A percentile compares a stretch with the other conserved stretches of the same genome.
These are phyloP conservation scores for Ascochyta clinopodiicola DNA, from an alignment of 2,329 filamentous ascomycete genomes.

Conservation along the genomic window DNA sequence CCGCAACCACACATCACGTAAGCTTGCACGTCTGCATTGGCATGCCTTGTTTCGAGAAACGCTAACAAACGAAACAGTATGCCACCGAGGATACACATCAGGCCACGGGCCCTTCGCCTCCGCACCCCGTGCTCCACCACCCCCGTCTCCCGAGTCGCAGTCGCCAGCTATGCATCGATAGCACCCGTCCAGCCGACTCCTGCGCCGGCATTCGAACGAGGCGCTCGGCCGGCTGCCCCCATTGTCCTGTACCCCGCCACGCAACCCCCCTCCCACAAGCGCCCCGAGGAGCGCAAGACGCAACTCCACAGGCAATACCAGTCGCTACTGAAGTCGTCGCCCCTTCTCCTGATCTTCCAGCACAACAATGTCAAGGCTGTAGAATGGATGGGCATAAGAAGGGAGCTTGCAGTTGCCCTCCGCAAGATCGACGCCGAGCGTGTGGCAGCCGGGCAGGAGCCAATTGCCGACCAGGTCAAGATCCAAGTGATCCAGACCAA, in stretches of 20 bases:
- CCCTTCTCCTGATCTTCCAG: slow-evolving; percentile 85
- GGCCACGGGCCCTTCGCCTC: slow-evolving; percentile 39
- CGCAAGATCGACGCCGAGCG: slow-evolving; percentile 72
- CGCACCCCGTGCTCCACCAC: slow-evolving; percentile 30
- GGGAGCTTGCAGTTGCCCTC: slow-evolving; percentile 69
- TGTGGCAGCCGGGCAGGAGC: slow-evolving; percentile 61
- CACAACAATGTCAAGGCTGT: slow-evolving; percentile 77
- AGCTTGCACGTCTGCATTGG: slow-evolving; percentile 9
- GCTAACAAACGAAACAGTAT: slow-evolving; percentile 31
- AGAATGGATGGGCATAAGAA: slow-evolving; percentile 75
- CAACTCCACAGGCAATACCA: slow-evolving; percentile 89
- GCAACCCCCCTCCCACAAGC: slow-evolving; percentile 87
- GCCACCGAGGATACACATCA: slow-evolving; percentile 49
- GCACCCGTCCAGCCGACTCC: slow-evolving; percentile 59
- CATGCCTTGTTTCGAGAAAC: neutral
- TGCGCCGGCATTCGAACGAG: slow-evolving; percentile 60
- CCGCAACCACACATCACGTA: slow-evolving; percentile 35
- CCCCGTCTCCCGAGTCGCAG: slow-evolving; percentile 37
- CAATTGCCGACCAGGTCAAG: slow-evolving; percentile 68
- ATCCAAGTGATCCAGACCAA: slow-evolving; percentile 86
- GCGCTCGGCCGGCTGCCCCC: slow-evolving; percentile 52
- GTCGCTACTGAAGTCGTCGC: slow-evolving; percentile 83
- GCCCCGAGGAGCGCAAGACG: slow-evolving; percentile 84
- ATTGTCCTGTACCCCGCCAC: slow-evolving; percentile 64
- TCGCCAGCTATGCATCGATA: slow-evolving; percentile 58